A percentile compares a stretch with the other conserved stretches of the same genome.
phyloP scores from a whole-genome alignment of 1,284 basidiomycete genomes.

The Peniophora sp. region DNA sequence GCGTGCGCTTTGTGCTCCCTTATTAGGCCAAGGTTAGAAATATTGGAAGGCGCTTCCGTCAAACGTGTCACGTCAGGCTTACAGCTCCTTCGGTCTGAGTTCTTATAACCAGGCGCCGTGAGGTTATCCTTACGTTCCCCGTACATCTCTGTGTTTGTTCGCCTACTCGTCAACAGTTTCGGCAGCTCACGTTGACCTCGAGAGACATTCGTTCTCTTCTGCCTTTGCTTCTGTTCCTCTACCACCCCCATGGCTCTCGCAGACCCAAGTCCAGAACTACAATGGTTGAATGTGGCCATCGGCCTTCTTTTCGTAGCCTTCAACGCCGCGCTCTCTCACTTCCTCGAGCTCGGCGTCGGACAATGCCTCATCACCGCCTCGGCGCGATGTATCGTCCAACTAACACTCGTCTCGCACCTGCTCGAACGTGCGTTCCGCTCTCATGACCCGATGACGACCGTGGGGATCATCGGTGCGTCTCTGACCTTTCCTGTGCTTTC shows the following conservation, averaged over 20 bases:
- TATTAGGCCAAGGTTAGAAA: no score
- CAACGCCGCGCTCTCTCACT: slow-evolving; percentile 54
- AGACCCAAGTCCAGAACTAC: slow-evolving; percentile 22
- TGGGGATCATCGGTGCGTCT: slow-evolving; percentile 57
- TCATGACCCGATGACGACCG: slow-evolving; percentile 66
- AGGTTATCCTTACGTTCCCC: no score
- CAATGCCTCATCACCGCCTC: slow-evolving; percentile 62
- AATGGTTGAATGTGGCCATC: slow-evolving; percentile 66
- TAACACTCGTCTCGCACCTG: slow-evolving; percentile 63
- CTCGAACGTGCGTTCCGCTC: slow-evolving; percentile 71
- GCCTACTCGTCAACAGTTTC: no score
- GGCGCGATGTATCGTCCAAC: slow-evolving; percentile 67
- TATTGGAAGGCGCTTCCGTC: no score
- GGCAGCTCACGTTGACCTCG: no score
- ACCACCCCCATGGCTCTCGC: background rate
- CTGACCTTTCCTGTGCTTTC: background rate
- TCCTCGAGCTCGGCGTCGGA: slow-evolving; percentile 64
- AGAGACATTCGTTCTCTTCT: no score
- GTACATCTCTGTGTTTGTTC: no score
- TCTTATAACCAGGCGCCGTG: no score
- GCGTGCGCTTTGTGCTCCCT: no score
- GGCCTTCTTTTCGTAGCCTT: slow-evolving; percentile 68
- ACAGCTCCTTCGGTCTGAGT: no score
- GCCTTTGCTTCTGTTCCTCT: no score
- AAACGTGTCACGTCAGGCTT: no score